These are phyloP conservation scores for Trebouxia sp. DNA, from an alignment of 139 green algal genomes.

Conservation along the genomic window DNA sequence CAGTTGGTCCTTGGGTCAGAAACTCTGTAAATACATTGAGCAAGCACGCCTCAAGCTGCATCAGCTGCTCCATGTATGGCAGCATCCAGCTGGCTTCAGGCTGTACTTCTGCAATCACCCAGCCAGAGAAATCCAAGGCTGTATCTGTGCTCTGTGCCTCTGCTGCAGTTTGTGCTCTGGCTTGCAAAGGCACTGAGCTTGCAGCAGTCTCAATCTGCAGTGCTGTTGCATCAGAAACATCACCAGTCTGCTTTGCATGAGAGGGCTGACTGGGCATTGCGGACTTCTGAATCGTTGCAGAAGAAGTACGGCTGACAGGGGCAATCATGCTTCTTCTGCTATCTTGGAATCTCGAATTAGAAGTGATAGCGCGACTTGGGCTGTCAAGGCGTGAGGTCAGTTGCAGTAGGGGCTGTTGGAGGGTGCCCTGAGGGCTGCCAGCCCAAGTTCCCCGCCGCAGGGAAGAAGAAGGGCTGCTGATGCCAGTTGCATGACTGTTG, in stretches of 20 bases:
- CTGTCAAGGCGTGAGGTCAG: neutral
- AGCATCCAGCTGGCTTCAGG: neutral
- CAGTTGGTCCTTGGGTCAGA: neutral
- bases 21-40: neutral
- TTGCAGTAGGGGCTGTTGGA: neutral
- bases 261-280: neutral
- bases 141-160: no score
- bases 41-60: conserved; percentile 7
- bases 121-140: neutral
- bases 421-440: neutral
- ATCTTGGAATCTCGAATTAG: neutral
- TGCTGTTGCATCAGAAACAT: neutral
- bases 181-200: neutral
- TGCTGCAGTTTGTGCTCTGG: neutral
- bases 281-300: neutral
- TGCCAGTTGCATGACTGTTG: neutral
- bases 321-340: neutral
- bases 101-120: neutral
- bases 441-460: neutral
- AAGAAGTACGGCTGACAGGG: conserved; percentile 17
- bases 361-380: neutral
- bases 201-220: neutral
- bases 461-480: neutral
- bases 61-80: neutral
- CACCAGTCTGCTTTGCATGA: neutral